phyloP scores from a whole-genome alignment of 306 rosid species.

The Begonia fuchsioides region DNA sequence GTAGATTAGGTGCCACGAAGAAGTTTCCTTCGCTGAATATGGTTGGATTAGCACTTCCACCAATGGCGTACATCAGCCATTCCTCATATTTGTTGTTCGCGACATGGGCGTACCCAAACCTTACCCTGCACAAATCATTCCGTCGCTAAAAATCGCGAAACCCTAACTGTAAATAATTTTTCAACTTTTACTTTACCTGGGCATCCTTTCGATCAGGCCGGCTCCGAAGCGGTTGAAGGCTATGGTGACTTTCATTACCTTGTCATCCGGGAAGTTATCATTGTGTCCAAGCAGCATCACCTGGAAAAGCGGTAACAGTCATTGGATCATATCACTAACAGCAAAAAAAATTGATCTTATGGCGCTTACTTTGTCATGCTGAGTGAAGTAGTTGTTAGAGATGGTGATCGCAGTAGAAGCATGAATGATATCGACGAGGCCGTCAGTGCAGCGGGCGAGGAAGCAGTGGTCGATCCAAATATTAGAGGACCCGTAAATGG shows the following conservation, averaged over 20 bases:
- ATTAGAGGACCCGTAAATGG: slow-evolving; percentile 39
- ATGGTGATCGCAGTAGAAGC: slow-evolving; percentile 66
- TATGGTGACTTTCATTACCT: slow-evolving; percentile 35
- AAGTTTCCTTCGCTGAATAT: slow-evolving; percentile 80
- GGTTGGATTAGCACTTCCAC: slow-evolving; percentile 85
- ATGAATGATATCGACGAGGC: slow-evolving; percentile 54
- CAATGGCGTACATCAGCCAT: slow-evolving; percentile 79
- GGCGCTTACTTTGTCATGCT: slow-evolving; percentile 56
- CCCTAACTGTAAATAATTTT: too few relatives aligned
- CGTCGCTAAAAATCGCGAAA: background rate
- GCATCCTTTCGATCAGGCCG: slow-evolving; percentile 60
- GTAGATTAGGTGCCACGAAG: slow-evolving; percentile 30
- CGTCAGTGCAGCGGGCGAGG: slow-evolving; percentile 42
- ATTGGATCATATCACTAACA: too few relatives aligned
- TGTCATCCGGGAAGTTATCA: slow-evolving; percentile 39
- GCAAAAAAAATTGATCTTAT: too few relatives aligned
- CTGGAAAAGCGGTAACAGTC: slow-evolving; percentile 10
- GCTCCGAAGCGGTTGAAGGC: slow-evolving; percentile 33
- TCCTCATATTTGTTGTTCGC: slow-evolving; percentile 59
- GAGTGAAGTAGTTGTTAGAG: slow-evolving; percentile 64
- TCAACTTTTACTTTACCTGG: slow-evolving; percentile 22
- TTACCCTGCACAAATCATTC: slow-evolving; percentile 41
- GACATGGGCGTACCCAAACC: slow-evolving; percentile 82
- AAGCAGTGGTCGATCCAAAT: slow-evolving; percentile 83
- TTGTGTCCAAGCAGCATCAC: slow-evolving; percentile 81